Conservation (phyloP, 306 rosid species). For the Ziziphus jujuba region DNA sequence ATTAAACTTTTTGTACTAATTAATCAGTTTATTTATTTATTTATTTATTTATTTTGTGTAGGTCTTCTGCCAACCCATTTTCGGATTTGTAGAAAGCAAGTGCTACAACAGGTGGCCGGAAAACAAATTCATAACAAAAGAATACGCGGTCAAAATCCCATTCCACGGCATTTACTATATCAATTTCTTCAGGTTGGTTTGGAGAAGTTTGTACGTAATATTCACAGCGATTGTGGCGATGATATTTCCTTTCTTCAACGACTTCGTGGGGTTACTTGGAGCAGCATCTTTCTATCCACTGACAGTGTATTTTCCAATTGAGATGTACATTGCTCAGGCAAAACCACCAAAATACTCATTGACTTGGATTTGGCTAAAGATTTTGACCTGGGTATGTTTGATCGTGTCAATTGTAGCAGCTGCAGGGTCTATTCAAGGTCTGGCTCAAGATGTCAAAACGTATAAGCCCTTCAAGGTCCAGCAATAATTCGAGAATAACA, state of each 20-base stretch:
- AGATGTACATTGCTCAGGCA: constrained; percentile 86
- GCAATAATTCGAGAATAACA: not conserved
- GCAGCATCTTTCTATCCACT: constrained; percentile 90
- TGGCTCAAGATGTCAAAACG: constrained; percentile 64
- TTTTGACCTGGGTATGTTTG: constrained; percentile 77
- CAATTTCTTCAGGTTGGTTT: constrained; percentile 70
- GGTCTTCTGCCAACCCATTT: constrained; percentile 92
- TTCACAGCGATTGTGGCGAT: constrained; percentile 74
- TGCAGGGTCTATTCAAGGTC: constrained; percentile 84
- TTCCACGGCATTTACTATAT: constrained; percentile 37
- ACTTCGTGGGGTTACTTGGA: constrained; percentile 82
- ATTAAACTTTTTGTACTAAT: no score
- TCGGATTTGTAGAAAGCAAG: constrained; percentile 59
- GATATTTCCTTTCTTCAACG: constrained; percentile 96
- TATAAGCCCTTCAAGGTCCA: constrained; percentile 69
- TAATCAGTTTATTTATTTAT: no score
- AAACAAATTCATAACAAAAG: constrained; percentile 57
- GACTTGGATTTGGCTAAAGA: constrained; percentile 91
- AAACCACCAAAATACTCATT: constrained; percentile 59
- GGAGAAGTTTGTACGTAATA: constrained; percentile 78
- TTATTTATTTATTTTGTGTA: constrained; percentile 17
- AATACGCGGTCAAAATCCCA: constrained; percentile 56
- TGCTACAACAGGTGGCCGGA: constrained; percentile 59
- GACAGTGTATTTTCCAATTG: constrained; percentile 88
- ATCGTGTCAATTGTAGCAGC: constrained; percentile 73